These are phyloP conservation scores for Neurospora sp. DNA, from an alignment of 2,329 filamentous ascomycete genomes.

Conservation along the genomic window DNA sequence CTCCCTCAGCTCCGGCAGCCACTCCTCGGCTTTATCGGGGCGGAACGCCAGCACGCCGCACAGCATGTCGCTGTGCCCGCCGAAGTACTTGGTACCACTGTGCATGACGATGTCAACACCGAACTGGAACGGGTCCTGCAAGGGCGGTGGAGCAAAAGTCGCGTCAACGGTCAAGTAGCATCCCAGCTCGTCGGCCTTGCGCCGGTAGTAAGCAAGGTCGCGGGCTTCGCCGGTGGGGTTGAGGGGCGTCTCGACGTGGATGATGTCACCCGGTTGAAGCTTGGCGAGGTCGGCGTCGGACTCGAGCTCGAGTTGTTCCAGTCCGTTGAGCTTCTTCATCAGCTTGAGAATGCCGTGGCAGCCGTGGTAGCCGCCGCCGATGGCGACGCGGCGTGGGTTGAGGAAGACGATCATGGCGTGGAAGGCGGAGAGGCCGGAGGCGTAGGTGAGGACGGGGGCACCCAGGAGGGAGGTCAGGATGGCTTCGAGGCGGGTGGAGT, in stretches of 20 bases:
- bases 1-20: constrained; percentile 48
- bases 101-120: constrained; percentile 89
- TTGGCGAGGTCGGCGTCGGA: constrained; percentile 34
- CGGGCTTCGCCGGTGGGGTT: constrained; percentile 83
- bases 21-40: constrained; percentile 32
- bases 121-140: constrained; percentile 74
- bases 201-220: constrained; percentile 61
- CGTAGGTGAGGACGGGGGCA: constrained; percentile 65
- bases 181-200: constrained; percentile 60
- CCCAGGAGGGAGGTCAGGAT: constrained; percentile 66
- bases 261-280: constrained; percentile 67
- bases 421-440: constrained; percentile 78
- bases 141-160: constrained; percentile 83
- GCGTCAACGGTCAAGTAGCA: constrained; percentile 77
- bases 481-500: constrained; percentile 74
- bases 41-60: constrained; percentile 71
- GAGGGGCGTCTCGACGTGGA: constrained; percentile 88
- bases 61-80: constrained; percentile 88
- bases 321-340: constrained; percentile 64
- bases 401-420: constrained; percentile 78
- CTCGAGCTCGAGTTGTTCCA: constrained; percentile 63
- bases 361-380: constrained; percentile 84
- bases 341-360: constrained; percentile 77
- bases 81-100: constrained; percentile 90
- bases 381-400: constrained; percentile 72